Evolutionary conservation across 2,329 filamentous ascomycete genomes (phyloP).

Genomic region (Epichloe elymi): DNA sequence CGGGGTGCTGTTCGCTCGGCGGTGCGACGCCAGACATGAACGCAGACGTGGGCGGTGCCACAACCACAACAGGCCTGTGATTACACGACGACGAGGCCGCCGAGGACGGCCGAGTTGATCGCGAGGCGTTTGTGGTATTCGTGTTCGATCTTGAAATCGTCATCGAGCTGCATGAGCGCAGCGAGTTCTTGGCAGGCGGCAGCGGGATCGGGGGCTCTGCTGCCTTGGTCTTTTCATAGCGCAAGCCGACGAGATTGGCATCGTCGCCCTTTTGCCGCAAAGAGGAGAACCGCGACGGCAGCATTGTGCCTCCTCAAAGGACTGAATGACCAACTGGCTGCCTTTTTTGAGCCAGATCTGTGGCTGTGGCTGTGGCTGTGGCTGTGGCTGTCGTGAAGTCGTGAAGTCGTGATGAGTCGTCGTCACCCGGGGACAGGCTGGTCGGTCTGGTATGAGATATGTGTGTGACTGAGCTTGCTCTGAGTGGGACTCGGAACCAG

Average conservation of each 20-base stretch:
- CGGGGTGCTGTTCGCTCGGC: constrained; percentile 39
- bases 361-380: no score
- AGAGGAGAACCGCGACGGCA: constrained; percentile 29
- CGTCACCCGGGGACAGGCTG: no score
- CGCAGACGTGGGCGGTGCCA: constrained; percentile 12
- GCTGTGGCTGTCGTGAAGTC: no score
- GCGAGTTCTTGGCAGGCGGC: constrained; percentile 24
- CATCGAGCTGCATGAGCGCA: constrained; percentile 8
- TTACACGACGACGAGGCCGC: constrained; percentile 11
- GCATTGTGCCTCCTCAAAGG: constrained; percentile 9
- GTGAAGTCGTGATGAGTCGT: no score
- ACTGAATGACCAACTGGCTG: no score
- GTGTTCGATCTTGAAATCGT: constrained; percentile 12
- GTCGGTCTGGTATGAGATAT: no score
- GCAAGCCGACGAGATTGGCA: constrained; percentile 37
- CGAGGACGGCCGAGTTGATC: constrained; percentile 4
- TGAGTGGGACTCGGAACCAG: background rate
- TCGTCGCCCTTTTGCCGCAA: constrained; percentile 34
- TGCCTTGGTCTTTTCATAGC: constrained; percentile 48
- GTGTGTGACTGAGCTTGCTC: background rate
- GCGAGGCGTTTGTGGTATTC: constrained; percentile 5
- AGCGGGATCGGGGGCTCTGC: constrained; percentile 44
- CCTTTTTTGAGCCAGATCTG: no score
- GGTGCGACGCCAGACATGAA: constrained; percentile 23
- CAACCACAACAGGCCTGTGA: constrained; percentile 17